Evolutionary conservation across 192 early-diverging fungal species (phyloP).

Genomic region (Coemansia sp.): DNA sequence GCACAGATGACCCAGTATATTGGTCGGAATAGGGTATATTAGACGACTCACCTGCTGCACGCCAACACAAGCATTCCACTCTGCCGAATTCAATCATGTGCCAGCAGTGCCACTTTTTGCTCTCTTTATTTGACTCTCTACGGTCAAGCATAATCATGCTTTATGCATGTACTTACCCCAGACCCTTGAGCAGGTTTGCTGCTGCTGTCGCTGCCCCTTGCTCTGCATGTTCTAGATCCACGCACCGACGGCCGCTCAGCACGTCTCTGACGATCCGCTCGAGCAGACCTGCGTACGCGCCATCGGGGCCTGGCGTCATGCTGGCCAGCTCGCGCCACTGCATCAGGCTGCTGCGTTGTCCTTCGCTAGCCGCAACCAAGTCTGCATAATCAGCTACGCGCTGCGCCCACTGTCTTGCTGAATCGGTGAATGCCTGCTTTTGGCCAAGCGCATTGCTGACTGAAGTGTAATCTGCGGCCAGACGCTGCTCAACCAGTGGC

Average conservation of each 20-base stretch:
- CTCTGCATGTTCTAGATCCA: slow-evolving; percentile 42
- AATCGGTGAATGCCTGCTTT: neutral
- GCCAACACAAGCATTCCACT: neutral
- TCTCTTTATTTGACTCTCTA: neutral
- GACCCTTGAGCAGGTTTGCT: slow-evolving; percentile 45
- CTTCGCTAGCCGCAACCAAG: slow-evolving; percentile 23
- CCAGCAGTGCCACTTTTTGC: neutral
- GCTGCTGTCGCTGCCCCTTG: slow-evolving; percentile 27
- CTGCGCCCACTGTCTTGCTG: slow-evolving; percentile 25
- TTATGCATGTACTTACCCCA: slow-evolving; percentile 35
- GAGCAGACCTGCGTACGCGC: slow-evolving; percentile 26
- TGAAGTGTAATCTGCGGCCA: slow-evolving; percentile 25
- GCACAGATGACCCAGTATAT: slow-evolving; percentile 7
- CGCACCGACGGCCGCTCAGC: slow-evolving; percentile 15
- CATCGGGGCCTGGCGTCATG: slow-evolving; percentile 25
- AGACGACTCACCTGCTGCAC: neutral
- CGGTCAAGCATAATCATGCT: neutral
- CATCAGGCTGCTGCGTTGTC: slow-evolving; percentile 25
- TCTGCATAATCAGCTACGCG: slow-evolving; percentile 15
- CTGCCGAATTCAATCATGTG: slow-evolving; percentile 1
- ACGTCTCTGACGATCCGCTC: slow-evolving; percentile 29
- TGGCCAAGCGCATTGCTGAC: slow-evolving; percentile 3
- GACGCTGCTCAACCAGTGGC: slow-evolving; percentile 27
- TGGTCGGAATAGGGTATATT: neutral
- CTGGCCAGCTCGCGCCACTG: slow-evolving; percentile 32